These are phyloP conservation scores for Cercospora sp. DNA, from an alignment of 2,329 filamentous ascomycete species.

Conservation along the genomic window DNA sequence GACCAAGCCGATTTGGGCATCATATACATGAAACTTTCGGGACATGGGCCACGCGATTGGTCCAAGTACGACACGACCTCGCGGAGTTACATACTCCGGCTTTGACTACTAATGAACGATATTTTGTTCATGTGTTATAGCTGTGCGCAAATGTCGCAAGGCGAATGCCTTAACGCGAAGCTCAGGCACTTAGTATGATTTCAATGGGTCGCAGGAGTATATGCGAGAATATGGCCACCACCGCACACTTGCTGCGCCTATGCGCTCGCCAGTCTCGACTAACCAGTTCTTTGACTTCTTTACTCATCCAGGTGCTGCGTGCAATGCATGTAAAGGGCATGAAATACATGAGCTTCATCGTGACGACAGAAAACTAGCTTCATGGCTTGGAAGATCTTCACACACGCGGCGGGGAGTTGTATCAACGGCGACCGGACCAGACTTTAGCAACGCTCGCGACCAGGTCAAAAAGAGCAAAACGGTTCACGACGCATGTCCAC, in stretches of 20 bases:
- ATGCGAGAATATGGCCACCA: background rate
- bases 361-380: background rate
- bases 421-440: background rate
- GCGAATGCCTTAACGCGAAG: background rate
- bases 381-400: background rate
- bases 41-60: background rate
- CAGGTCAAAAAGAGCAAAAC: background rate
- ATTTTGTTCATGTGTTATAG: background rate
- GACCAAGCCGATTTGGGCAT: background rate
- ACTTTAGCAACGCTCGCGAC: background rate
- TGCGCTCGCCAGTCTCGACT: background rate
- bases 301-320: background rate
- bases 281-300: background rate
- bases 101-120: no score
- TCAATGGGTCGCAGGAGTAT: background rate
- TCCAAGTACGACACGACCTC: background rate
- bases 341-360: background rate
- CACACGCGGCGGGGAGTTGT: background rate
- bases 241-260: background rate
- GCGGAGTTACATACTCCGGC: background rate
- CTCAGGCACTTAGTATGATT: background rate
- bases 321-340: background rate
- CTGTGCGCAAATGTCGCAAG: background rate
- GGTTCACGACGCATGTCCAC: background rate
- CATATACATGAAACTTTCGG: background rate